A percentile compares a stretch with the other conserved stretches of the same genome.
These are phyloP conservation scores for Elymus sibiricus DNA, from an alignment of 176 grass and related monocot species.

Conservation along the genomic window DNA sequence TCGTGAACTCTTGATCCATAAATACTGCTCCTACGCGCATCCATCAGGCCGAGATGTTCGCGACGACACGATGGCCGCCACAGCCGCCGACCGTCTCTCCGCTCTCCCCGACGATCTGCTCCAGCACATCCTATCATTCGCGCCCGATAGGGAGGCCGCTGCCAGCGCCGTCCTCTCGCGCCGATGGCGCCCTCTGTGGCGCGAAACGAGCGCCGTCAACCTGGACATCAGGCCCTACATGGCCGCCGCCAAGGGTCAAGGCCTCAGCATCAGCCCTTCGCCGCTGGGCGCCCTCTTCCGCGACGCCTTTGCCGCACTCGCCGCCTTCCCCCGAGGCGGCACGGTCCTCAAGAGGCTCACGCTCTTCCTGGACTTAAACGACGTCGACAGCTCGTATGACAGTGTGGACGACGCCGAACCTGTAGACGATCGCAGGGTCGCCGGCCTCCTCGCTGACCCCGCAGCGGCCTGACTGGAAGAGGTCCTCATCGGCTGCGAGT, in stretches of 20 bases:
- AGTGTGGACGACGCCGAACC: background rate
- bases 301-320: background rate
- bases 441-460: background rate
- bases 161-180: background rate
- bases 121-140: background rate
- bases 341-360: background rate
- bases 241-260: background rate
- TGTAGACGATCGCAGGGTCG: background rate
- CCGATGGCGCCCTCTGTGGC: background rate
- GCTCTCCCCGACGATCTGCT: background rate
- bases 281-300: background rate
- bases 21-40: background rate
- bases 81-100: background rate
- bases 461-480: background rate
- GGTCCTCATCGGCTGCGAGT: background rate
- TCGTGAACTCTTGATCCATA: background rate
- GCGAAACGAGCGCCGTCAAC: background rate
- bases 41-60: background rate
- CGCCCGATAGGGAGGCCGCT: background rate
- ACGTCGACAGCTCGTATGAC: background rate
- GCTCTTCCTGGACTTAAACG: background rate
- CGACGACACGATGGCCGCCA: background rate
- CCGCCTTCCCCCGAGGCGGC: background rate
- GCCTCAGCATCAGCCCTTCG: background rate
- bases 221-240: slow-evolving; percentile 2